Conservation (phyloP, 1,139 yeast species). For the Chernovozyma sophiae-reginae region DNA sequence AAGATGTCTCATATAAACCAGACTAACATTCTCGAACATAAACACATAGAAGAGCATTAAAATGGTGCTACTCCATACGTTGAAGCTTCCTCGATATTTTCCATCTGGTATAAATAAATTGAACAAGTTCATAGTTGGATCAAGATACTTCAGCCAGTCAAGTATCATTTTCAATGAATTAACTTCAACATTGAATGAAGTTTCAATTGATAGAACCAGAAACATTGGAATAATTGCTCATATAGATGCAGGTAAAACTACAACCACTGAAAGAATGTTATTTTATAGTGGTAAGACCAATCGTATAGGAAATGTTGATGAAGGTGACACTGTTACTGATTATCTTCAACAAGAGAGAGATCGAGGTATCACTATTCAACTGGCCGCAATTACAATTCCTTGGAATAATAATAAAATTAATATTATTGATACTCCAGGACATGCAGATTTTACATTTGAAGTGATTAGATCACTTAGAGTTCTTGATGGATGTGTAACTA, state of each 20-base stretch:
- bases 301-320: conserved; percentile 89
- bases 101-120: no score
- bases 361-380: conserved; percentile 93
- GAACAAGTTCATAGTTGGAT: no score
- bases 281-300: conserved; percentile 79
- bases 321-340: conserved; percentile 96
- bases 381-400: conserved; percentile 90
- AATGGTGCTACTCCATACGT: no score
- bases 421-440: conserved; percentile 96
- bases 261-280: conserved; percentile 88
- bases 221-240: conserved; percentile 84
- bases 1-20: no score
- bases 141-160: not conserved
- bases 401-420: conserved; percentile 80
- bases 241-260: conserved; percentile 88
- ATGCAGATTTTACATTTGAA: conserved; percentile 95
- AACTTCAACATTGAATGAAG: conserved; percentile 19
- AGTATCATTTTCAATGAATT: not conserved
- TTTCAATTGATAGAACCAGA: conserved; percentile 39
- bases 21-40: no score
- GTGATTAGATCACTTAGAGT: conserved; percentile 87
- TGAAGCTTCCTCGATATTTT: no score
- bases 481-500: conserved; percentile 89
- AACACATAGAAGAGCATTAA: no score
- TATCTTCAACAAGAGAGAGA: conserved; percentile 85